Conservation (phyloP, 2,329 filamentous ascomycete genomes). For the Chalaropsis thielavioides region DNA sequence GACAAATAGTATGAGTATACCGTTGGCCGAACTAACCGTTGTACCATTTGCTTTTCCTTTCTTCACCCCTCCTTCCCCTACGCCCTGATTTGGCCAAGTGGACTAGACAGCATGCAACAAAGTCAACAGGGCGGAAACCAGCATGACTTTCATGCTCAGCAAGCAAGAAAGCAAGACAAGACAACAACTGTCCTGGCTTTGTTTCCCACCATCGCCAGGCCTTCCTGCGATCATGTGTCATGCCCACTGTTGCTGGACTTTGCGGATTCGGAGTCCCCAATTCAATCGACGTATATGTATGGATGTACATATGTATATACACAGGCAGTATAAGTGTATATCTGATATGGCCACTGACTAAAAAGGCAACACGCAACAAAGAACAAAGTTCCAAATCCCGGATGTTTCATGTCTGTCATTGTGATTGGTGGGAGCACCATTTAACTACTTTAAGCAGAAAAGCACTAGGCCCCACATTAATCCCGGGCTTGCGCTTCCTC, state of each 20-base stretch:
- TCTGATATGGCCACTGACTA: background rate
- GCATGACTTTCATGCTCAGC: no score
- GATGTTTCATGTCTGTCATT: background rate
- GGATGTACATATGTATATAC: no score
- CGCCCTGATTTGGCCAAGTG: background rate
- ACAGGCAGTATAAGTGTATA: background rate
- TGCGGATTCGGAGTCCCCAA: background rate
- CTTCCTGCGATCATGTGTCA: background rate
- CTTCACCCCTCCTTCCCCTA: background rate
- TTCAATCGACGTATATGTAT: background rate
- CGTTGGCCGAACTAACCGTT: no score
- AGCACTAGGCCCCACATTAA: background rate
- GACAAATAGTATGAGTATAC: no score
- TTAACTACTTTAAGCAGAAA: slow-evolving; percentile 11
- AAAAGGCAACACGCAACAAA: background rate
- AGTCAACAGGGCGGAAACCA: background rate
- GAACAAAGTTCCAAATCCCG: background rate
- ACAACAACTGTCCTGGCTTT: background rate
- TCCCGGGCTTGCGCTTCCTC: background rate
- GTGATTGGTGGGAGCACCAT: slow-evolving; percentile 8
- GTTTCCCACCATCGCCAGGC: background rate
- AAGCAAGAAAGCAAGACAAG: background rate
- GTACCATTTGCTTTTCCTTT: background rate
- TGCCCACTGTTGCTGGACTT: background rate
- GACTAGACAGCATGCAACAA: background rate